Conservation (phyloP, 2,329 filamentous ascomycete species). For the Dactylellina parvicollis region DNA sequence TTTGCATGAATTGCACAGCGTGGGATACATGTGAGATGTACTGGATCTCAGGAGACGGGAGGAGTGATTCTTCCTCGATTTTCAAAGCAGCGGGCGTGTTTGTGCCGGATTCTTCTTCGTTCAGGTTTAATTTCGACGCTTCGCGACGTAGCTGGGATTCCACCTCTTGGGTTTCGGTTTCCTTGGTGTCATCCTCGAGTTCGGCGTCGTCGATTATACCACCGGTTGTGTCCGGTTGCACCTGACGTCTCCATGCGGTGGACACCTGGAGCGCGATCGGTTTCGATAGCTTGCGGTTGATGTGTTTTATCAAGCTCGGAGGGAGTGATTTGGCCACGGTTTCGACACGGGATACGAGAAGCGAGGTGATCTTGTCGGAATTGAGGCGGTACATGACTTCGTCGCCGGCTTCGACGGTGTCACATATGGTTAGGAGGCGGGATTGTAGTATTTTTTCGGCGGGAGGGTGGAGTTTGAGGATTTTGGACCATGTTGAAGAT, state of each 20-base stretch:
- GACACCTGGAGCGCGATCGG: slow-evolving; percentile 51
- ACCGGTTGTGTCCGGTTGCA: neutral
- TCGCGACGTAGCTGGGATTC: slow-evolving; percentile 48
- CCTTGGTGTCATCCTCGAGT: slow-evolving; percentile 27
- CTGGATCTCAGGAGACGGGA: slow-evolving; percentile 36
- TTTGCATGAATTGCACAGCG: slow-evolving; percentile 43
- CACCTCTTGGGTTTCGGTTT: slow-evolving; percentile 68
- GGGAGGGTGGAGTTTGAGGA: slow-evolving; percentile 61
- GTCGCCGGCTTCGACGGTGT: slow-evolving; percentile 82
- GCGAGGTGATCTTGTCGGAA: slow-evolving; percentile 72
- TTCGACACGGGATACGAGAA: slow-evolving; percentile 48
- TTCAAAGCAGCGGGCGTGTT: slow-evolving; percentile 6
- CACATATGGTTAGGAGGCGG: slow-evolving; percentile 77
- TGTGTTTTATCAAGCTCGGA: slow-evolving; percentile 21
- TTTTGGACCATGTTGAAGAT: slow-evolving; percentile 62
- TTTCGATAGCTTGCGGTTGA: slow-evolving; percentile 57
- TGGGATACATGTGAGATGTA: slow-evolving; percentile 26
- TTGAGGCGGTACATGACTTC: slow-evolving; percentile 86
- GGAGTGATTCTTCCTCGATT: slow-evolving; percentile 9
- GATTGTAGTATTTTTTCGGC: slow-evolving; percentile 68
- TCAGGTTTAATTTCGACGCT: slow-evolving; percentile 43
- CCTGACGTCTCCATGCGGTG: slow-evolving; percentile 31
- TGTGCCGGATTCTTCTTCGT: slow-evolving; percentile 29
- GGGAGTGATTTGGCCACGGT: slow-evolving; percentile 36
- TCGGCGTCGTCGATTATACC: slow-evolving; percentile 40